Percentiles rank a stretch among this genome's conserved stretches.
Evolutionary conservation across 306 rosid genomes (phyloP).

Genomic region (Cyclanthera cordifolia): DNA sequence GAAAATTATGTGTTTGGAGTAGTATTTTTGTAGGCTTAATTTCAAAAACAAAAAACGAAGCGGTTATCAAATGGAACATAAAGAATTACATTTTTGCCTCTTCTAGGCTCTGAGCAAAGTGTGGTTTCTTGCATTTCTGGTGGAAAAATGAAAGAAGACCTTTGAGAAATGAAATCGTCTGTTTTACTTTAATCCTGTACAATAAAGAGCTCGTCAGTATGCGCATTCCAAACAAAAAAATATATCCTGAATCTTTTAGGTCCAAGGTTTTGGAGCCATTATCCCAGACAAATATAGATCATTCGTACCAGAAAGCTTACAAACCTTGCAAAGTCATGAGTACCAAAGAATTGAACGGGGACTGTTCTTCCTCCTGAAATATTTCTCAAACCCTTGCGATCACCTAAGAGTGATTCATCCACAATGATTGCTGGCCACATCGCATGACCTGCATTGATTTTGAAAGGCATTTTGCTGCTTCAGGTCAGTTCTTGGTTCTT

Average conservation of each 20-base stretch:
- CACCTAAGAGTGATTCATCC: slow-evolving; percentile 77
- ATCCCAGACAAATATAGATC: background rate
- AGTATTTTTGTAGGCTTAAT: no score
- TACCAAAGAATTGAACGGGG: slow-evolving; percentile 94
- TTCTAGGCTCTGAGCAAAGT: slow-evolving; percentile 68
- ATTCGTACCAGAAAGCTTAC: slow-evolving; percentile 18
- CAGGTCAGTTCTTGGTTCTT: no score
- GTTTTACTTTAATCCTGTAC: slow-evolving; percentile 67
- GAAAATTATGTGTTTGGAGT: no score
- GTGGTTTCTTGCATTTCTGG: slow-evolving; percentile 73
- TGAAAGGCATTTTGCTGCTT: no score
- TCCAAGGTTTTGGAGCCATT: background rate
- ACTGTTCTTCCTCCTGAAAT: slow-evolving; percentile 60
- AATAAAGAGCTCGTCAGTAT: background rate
- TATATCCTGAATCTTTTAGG: background rate
- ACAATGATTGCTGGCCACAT: slow-evolving; percentile 99
- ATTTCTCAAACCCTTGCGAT: slow-evolving; percentile 60
- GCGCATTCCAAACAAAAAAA: background rate
- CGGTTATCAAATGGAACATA: no score
- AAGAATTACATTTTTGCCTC: slow-evolving; percentile 79
- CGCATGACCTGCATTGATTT: slow-evolving; percentile 60
- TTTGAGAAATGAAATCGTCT: slow-evolving; percentile 69
- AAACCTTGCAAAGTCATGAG: slow-evolving; percentile 97
- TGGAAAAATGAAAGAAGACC: slow-evolving; percentile 86
- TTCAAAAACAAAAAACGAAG: no score